Conservation (phyloP, 2,329 filamentous ascomycete species). For the Paracamarosporium sp. region DNA sequence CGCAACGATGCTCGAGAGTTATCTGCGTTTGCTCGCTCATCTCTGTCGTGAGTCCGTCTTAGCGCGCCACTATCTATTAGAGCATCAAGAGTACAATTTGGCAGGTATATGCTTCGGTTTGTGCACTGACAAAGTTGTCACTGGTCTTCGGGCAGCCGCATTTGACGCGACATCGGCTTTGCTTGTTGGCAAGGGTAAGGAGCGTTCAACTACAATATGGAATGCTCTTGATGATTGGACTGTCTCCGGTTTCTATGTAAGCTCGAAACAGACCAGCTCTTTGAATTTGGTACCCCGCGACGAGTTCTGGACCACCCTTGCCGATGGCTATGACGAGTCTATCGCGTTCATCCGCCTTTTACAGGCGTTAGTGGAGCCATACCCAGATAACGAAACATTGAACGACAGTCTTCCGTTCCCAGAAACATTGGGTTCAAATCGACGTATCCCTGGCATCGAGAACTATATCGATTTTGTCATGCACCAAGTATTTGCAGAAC, state of each 20-base stretch:
- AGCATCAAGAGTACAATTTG: slow-evolving; percentile 71
- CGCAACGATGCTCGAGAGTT: slow-evolving; percentile 95
- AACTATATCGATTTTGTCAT: slow-evolving; percentile 91
- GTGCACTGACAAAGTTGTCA: slow-evolving; percentile 76
- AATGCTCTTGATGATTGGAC: slow-evolving; percentile 79
- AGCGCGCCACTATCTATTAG: slow-evolving; percentile 77
- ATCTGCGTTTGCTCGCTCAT: slow-evolving; percentile 85
- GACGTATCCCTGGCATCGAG: slow-evolving; percentile 85
- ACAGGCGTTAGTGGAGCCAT: slow-evolving; percentile 72
- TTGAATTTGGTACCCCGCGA: slow-evolving; percentile 32
- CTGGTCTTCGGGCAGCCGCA: slow-evolving; percentile 80
- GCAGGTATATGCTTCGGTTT: slow-evolving; percentile 79
- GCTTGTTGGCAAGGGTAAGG: slow-evolving; percentile 73
- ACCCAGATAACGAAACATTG: slow-evolving; percentile 65
- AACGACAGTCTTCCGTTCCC: slow-evolving; percentile 85
- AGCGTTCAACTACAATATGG: slow-evolving; percentile 80
- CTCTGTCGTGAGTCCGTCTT: slow-evolving; percentile 75
- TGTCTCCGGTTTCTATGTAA: slow-evolving; percentile 40
- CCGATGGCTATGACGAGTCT: slow-evolving; percentile 81
- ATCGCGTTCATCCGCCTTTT: slow-evolving; percentile 84
- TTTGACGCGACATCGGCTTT: slow-evolving; percentile 80
- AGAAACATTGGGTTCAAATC: slow-evolving; percentile 78
- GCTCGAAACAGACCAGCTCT: slow-evolving; percentile 37
- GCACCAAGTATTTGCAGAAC: slow-evolving; percentile 76
- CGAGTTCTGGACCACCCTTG: slow-evolving; percentile 73